phyloP scores from a whole-genome alignment of 257 asterid genomes.

The Capsicum chinense region DNA sequence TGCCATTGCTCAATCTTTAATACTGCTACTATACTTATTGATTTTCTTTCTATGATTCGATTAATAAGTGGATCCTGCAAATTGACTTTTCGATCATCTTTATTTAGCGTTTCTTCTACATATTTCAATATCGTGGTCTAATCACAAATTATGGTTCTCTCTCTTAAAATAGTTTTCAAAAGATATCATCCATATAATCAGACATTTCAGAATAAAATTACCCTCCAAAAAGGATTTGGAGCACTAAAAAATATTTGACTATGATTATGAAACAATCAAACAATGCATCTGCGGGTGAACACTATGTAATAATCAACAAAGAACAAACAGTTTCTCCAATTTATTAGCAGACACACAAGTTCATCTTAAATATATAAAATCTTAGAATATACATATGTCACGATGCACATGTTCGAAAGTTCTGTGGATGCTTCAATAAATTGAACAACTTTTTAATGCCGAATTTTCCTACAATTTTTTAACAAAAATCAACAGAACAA shows the following conservation, averaged over 20 bases:
- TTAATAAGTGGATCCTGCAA: conserved; percentile 17
- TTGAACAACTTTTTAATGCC: conserved; percentile 60
- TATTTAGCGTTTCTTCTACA: conserved; percentile 7
- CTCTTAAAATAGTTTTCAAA: conserved; percentile 11
- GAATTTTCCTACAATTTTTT: conserved; percentile 41
- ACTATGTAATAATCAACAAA: conserved; percentile 14
- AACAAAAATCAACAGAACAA: too few species aligned
- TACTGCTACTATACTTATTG: neutral
- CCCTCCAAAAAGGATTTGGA: neutral
- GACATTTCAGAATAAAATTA: conserved; percentile 10
- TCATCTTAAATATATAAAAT: neutral
- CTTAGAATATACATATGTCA: conserved; percentile 42
- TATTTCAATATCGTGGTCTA: neutral
- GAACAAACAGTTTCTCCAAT: neutral
- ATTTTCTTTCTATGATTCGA: neutral
- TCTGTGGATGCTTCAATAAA: conserved; percentile 56
- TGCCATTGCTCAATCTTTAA: conserved; percentile 14
- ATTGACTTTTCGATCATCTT: neutral
- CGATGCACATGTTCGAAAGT: conserved; percentile 54
- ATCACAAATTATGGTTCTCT: conserved; percentile 9
- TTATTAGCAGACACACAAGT: neutral
- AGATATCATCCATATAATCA: neutral
- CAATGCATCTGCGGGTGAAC: neutral
- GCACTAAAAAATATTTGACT: neutral
- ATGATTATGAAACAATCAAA: neutral